Base-by-base conservation (phyloP, 2,329 filamentous ascomycete species). In the Tetracladium maxilliforme region DNA sequence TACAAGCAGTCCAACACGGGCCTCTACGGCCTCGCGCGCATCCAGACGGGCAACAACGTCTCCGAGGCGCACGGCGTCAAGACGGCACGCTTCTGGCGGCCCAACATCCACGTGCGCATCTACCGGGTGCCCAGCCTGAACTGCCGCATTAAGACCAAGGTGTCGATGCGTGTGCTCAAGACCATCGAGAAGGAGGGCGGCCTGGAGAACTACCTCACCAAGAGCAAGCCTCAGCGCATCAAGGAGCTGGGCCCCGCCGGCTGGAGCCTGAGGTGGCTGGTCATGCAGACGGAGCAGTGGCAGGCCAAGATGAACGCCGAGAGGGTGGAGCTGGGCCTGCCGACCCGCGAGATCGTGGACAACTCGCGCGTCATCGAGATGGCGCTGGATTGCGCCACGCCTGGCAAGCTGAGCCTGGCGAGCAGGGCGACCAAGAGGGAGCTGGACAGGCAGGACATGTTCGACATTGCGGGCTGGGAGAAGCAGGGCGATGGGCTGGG, bases 151-250 rank as follows among this genome's bases (percentile, higher is more conserved):
- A 70, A 72, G 47, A 63, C 79, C 19, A 64, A 73, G 32, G 58
- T 87, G 29, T 81, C 74, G 6, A 62, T 77, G 20, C 64, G 69
- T 29, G 78, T 83, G 14, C 59, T 78, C 39, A 62, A 70, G 44
- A 75, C 72, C 18, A 80, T 95, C 44, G 73, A 82, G 45, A 87
- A 84, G 47, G 71, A 77, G 33, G 87, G 87, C 31, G 84, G 90
- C 6, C 61, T 98, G 35, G 90, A 98, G 50, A 73, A 84, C 43
- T 98, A 98, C 54, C 60, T 98, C 22, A 61, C 93, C 21, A 84
- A 83, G 37, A 67, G 72, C 47, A 90, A 83, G 54, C 59, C 76
- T 10, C 65, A 62, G 20, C 68, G 90, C 34, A 64, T 95, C 44
- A 80, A 75, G 56, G 82, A 93, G 51, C 60, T 98, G 29, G 90